phyloP scores from a whole-genome alignment of 2,329 filamentous ascomycete species.

The Colletotrichum sp. region DNA sequence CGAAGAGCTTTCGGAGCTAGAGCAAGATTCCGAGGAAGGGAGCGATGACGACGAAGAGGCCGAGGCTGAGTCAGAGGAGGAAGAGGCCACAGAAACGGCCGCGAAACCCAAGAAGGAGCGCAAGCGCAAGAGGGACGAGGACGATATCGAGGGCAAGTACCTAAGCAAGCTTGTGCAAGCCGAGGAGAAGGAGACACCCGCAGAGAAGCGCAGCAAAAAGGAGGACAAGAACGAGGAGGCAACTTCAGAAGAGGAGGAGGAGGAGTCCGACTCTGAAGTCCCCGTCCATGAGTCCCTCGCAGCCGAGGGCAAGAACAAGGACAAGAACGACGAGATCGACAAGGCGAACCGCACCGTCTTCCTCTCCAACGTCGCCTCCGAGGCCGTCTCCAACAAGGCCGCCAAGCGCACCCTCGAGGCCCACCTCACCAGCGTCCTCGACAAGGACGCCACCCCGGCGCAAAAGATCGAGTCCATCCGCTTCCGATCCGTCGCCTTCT shows the following conservation, averaged over 20 bases:
- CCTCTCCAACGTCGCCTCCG: constrained; percentile 85
- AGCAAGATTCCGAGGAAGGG: not conserved
- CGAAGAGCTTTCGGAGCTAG: constrained; percentile 19
- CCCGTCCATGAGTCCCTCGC: constrained; percentile 64
- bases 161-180: constrained; percentile 68
- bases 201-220: constrained; percentile 58
- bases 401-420: constrained; percentile 78
- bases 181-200: constrained; percentile 57
- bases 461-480: constrained; percentile 89
- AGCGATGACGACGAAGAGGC: constrained; percentile 29
- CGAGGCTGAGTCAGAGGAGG: constrained; percentile 34
- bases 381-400: constrained; percentile 81
- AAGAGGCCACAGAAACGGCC: constrained; percentile 40
- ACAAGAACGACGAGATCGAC: constrained; percentile 66
- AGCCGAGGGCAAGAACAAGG: constrained; percentile 54
- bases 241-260: constrained; percentile 34
- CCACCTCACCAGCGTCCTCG: constrained; percentile 80
- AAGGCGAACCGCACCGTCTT: constrained; percentile 92
- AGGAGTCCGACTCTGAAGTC: constrained; percentile 46
- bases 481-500: constrained; percentile 92
- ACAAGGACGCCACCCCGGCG: constrained; percentile 51
- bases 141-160: constrained; percentile 74
- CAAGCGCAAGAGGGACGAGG: constrained; percentile 72
- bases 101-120: constrained; percentile 52
- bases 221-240: constrained; percentile 47